Conservation (phyloP, 257 asterid species). For the Fraxinus cuspidata region DNA sequence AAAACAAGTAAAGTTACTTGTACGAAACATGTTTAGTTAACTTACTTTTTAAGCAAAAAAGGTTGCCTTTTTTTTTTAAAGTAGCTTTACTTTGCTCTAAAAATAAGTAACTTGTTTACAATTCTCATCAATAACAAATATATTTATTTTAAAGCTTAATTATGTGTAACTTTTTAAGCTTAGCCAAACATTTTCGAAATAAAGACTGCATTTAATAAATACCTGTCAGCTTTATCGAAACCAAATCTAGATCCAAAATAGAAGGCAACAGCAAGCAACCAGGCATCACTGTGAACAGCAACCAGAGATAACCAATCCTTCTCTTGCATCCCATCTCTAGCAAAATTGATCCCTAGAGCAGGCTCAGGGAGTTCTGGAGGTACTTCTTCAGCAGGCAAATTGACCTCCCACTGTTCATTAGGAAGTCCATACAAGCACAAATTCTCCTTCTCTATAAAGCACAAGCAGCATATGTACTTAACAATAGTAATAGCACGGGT, state of each 20-base stretch:
- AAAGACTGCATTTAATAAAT: background rate
- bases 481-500: background rate
- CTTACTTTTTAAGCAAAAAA: background rate
- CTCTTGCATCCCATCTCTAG: conserved; percentile 49
- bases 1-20: conserved; percentile 3
- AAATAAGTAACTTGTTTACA: background rate
- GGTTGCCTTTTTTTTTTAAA: background rate
- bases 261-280: conserved; percentile 50
- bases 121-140: background rate
- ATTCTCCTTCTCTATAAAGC: conserved; percentile 43
- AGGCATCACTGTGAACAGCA: conserved; percentile 50
- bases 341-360: conserved; percentile 50
- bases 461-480: background rate
- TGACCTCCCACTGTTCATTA: conserved; percentile 47
- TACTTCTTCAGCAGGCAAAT: conserved; percentile 46
- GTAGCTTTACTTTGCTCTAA: background rate
- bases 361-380: conserved; percentile 60
- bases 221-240: conserved; percentile 48
- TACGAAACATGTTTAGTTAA: background rate
- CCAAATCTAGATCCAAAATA: conserved; percentile 44
- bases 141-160: background rate
- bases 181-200: background rate
- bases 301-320: conserved; percentile 51
- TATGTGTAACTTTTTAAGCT: background rate
- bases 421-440: conserved; percentile 50